A percentile compares a stretch with the other conserved stretches of the same genome.
Conservation (phyloP, 1,284 basidiomycete genomes). For the Neonothopanus nambi region DNA sequence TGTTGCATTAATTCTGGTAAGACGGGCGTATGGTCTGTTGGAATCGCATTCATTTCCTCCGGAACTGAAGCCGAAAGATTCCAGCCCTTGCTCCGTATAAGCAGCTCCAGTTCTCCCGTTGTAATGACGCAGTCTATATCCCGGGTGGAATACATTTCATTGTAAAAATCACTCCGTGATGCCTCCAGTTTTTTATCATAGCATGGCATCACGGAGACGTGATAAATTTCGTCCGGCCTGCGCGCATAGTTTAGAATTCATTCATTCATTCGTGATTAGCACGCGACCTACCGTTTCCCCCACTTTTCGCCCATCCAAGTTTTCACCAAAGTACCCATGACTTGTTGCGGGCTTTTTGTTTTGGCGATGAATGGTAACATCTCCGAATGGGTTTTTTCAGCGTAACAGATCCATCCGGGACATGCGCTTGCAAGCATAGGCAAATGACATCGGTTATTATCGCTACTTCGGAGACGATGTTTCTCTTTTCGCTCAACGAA, state of each 20-base stretch:
- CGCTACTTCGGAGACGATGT: neutral
- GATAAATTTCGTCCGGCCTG: slow-evolving; percentile 87
- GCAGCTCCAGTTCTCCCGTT: slow-evolving; percentile 89
- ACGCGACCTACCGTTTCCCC: slow-evolving; percentile 59
- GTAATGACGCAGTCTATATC: slow-evolving; percentile 99
- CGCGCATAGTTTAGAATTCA: neutral
- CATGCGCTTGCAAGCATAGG: slow-evolving; percentile 97
- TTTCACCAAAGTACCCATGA: slow-evolving; percentile 94
- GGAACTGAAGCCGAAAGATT: slow-evolving; percentile 64
- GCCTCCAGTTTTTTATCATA: slow-evolving; percentile 99
- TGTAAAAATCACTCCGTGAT: slow-evolving; percentile 88
- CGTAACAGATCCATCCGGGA: slow-evolving; percentile 99
- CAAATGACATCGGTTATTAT: slow-evolving; percentile 35
- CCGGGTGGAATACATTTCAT: slow-evolving; percentile 74
- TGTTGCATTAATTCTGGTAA: slow-evolving; percentile 79
- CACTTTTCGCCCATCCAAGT: slow-evolving; percentile 71
- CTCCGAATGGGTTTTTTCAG: slow-evolving; percentile 95
- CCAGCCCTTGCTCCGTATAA: slow-evolving; percentile 84
- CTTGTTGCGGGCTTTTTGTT: slow-evolving; percentile 92
- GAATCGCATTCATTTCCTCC: slow-evolving; percentile 40
- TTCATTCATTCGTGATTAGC: neutral
- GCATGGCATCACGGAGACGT: slow-evolving; percentile 98
- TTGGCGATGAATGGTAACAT: slow-evolving; percentile 88
- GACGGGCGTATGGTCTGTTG: slow-evolving; percentile 13
- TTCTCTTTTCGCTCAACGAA: slow-evolving; percentile 68